A percentile compares a stretch with the other conserved stretches of the same genome.
Evolutionary conservation across 2,329 filamentous ascomycete species (phyloP).

Genomic region (Colletotrichum acutatum): DNA sequence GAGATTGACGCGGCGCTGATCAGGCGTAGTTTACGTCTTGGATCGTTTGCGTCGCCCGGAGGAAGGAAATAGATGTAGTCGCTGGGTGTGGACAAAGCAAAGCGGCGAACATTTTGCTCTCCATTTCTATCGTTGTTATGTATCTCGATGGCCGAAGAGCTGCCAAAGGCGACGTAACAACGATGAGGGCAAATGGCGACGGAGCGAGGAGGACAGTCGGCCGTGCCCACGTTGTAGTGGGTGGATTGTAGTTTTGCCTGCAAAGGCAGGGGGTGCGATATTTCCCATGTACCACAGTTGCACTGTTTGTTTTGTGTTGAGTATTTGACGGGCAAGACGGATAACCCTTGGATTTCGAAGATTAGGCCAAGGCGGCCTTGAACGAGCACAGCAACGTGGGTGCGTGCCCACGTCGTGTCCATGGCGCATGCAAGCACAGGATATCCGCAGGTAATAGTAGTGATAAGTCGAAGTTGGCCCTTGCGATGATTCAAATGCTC

Average conservation of each 20-base stretch:
- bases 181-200: conserved; percentile 74
- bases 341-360: conserved; percentile 59
- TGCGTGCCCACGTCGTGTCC: conserved; percentile 66
- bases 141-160: conserved; percentile 69
- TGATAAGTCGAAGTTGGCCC: conserved; percentile 54
- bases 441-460: conserved; percentile 66
- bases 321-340: neutral
- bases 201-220: conserved; percentile 72
- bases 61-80: conserved; percentile 71
- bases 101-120: conserved; percentile 62
- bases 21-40: conserved; percentile 66
- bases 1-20: conserved; percentile 67
- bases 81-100: conserved; percentile 63
- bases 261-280: conserved; percentile 40
- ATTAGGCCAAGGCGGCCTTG: conserved; percentile 70
- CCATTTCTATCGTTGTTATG: conserved; percentile 65
- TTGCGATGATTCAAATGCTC: conserved; percentile 19
- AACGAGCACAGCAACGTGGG: conserved; percentile 68
- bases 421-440: conserved; percentile 70
- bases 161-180: conserved; percentile 74
- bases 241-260: conserved; percentile 45
- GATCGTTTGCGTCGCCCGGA: conserved; percentile 58
- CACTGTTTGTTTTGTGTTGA: conserved; percentile 32
- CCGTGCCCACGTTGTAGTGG: conserved; percentile 64
- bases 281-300: conserved; percentile 40